Percentiles rank a stretch among this genome's conserved stretches.
Conservation (phyloP, 2,329 filamentous ascomycete species). For the Colletotrichum navitas region DNA sequence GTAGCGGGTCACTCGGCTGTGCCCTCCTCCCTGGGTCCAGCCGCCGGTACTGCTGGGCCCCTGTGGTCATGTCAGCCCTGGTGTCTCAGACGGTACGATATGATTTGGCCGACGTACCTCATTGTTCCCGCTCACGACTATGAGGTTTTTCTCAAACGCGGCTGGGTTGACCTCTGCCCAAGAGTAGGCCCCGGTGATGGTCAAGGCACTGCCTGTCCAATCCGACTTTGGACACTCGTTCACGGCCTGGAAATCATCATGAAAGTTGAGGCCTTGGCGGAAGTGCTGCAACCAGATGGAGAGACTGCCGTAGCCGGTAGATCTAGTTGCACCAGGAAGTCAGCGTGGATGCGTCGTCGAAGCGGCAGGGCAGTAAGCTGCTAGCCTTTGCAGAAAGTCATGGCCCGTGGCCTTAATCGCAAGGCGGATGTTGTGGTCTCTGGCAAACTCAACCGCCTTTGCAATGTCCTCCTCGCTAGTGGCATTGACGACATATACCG, state of each 20-base stretch:
- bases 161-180: constrained; percentile 57
- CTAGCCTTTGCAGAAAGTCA: constrained; percentile 43
- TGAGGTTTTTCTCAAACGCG: constrained; percentile 47
- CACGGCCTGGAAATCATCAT: constrained; percentile 51
- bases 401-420: constrained; percentile 52
- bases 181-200: constrained; percentile 50
- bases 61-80: constrained; percentile 5
- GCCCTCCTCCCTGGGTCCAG: constrained; percentile 68
- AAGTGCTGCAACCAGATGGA: constrained; percentile 48
- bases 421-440: constrained; percentile 56
- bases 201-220: constrained; percentile 56
- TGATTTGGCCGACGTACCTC: constrained; percentile 8
- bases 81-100: not conserved
- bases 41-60: constrained; percentile 58
- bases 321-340: too few species aligned
- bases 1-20: constrained; percentile 57
- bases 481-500: constrained; percentile 43
- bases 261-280: constrained; percentile 51
- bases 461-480: constrained; percentile 23
- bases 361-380: too few species aligned
- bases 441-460: constrained; percentile 49
- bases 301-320: constrained; percentile 65
- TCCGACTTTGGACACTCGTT: constrained; percentile 35
- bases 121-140: constrained; percentile 35
- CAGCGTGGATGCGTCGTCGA: too few species aligned